A percentile compares a stretch with the other conserved stretches of the same genome.
Evolutionary conservation across 108 stramenopile species (phyloP).

Genomic region (Skeletonema menzelii): DNA sequence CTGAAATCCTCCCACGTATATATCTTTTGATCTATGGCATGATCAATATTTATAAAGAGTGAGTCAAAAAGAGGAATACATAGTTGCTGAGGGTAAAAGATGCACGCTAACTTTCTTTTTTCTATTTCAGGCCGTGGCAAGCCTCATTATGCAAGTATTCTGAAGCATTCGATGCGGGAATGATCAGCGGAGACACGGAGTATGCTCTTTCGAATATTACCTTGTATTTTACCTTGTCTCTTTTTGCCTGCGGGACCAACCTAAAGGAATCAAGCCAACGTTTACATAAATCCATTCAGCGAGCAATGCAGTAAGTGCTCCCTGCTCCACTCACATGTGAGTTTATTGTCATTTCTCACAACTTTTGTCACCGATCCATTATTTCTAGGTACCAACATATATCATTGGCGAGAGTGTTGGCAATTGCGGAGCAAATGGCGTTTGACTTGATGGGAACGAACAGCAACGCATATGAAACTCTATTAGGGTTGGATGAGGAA

Average conservation of each 20-base stretch:
- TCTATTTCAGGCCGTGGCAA: conserved; percentile 8
- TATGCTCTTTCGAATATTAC: conserved; percentile 20
- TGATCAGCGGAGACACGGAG: conserved; percentile 21
- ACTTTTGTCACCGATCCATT: neutral
- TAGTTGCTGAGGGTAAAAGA: neutral
- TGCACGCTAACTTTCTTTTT: neutral
- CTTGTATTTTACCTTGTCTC: conserved; percentile 4
- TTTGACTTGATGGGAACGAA: neutral
- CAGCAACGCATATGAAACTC: neutral
- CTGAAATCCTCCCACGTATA: neutral
- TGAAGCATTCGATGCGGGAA: conserved; percentile 24
- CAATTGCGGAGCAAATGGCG: neutral
- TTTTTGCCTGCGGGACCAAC: conserved; percentile 25
- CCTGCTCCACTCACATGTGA: neutral
- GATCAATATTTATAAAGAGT: conserved; percentile 4
- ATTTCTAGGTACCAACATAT: neutral
- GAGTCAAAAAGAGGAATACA: neutral
- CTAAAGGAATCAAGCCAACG: neutral
- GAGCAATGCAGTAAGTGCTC: neutral
- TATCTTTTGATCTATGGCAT: neutral
- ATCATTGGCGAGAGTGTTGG: neutral
- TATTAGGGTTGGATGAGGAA: neutral
- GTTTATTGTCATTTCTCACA: neutral
- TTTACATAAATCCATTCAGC: neutral
- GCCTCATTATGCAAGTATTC: conserved; percentile 26